These are phyloP conservation scores for Fusarium chuoi DNA, from an alignment of 2,329 filamentous ascomycete species.

Conservation along the genomic window DNA sequence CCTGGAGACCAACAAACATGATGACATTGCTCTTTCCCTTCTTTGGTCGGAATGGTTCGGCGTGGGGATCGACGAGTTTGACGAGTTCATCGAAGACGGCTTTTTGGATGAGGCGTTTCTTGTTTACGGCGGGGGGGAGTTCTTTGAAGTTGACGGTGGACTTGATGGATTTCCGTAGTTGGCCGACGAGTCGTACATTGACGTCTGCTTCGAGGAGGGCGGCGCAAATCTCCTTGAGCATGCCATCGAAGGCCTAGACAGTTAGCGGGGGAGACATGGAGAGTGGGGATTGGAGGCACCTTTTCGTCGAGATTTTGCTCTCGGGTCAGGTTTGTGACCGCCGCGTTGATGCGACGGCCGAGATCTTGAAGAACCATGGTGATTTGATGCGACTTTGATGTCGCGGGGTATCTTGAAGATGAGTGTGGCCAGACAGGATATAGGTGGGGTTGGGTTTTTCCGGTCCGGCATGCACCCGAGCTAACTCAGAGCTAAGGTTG, in stretches of 20 bases:
- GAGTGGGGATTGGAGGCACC: slow-evolving; percentile 58
- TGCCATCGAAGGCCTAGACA: slow-evolving; percentile 86
- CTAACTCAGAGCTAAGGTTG: not conserved
- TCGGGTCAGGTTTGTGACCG: slow-evolving; percentile 91
- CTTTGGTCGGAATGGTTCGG: slow-evolving; percentile 94
- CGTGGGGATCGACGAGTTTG: slow-evolving; percentile 93
- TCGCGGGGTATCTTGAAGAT: slow-evolving; percentile 41
- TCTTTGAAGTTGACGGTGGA: slow-evolving; percentile 93
- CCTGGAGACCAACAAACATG: slow-evolving; percentile 99
- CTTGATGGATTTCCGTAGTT: slow-evolving; percentile 93
- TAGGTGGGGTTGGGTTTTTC: slow-evolving; percentile 38
- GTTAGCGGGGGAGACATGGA: slow-evolving; percentile 19
- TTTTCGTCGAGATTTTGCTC: slow-evolving; percentile 97
- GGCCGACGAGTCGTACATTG: slow-evolving; percentile 91
- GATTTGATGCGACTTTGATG: slow-evolving; percentile 35
- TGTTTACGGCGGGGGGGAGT: slow-evolving; percentile 90
- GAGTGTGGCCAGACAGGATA: slow-evolving; percentile 40
- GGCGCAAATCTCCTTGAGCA: slow-evolving; percentile 98
- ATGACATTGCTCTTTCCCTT: slow-evolving; percentile 97
- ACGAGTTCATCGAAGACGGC: slow-evolving; percentile 97
- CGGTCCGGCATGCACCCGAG: not conserved
- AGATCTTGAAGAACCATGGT: slow-evolving; percentile 98
- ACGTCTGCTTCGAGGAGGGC: slow-evolving; percentile 97
- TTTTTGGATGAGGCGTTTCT: slow-evolving; percentile 98
- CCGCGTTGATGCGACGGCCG: slow-evolving; percentile 96